Evolutionary conservation across 208 protist species (phyloP).

Genomic region (Trypanosoma caninum): DNA sequence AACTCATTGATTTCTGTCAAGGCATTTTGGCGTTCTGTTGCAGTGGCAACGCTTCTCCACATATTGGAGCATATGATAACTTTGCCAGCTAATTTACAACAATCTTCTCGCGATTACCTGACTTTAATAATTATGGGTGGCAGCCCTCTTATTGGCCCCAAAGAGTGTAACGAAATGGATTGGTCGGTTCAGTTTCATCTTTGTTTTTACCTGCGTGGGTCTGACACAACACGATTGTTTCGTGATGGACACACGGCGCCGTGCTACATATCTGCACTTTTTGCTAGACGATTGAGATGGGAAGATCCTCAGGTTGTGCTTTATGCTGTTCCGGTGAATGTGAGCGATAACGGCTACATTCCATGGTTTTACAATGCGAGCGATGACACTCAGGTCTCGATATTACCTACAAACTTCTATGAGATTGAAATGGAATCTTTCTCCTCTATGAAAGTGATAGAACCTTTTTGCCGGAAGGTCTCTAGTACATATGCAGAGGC

Average conservation of each 20-base stretch:
- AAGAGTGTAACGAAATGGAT: conserved; percentile 51
- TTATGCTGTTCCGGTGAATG: conserved; percentile 69
- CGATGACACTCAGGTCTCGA: background rate
- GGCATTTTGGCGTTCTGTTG: conserved; percentile 73
- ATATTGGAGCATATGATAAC: conserved; percentile 59
- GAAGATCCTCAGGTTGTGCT: conserved; percentile 54
- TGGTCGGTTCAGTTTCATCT: conserved; percentile 58
- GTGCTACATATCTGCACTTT: conserved; percentile 73
- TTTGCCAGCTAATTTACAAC: conserved; percentile 34
- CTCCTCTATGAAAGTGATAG: background rate
- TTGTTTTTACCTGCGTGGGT: conserved; percentile 76
- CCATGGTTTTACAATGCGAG: conserved; percentile 23
- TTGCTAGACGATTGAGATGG: conserved; percentile 55
- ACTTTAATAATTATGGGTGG: conserved; percentile 51
- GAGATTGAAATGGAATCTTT: conserved; percentile 2
- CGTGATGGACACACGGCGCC: conserved; percentile 49
- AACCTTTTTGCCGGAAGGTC: background rate
- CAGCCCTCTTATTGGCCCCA: conserved; percentile 70
- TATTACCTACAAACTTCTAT: too few species aligned
- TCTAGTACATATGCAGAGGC: conserved; percentile 36
- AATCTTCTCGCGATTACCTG: conserved; percentile 48
- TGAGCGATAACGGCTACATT: conserved; percentile 67
- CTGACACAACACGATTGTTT: conserved; percentile 56
- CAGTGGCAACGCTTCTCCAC: conserved; percentile 60
- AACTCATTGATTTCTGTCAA: conserved; percentile 66